These are phyloP conservation scores for Blastomyces silverae DNA, from an alignment of 2,329 filamentous ascomycete species.

Conservation along the genomic window DNA sequence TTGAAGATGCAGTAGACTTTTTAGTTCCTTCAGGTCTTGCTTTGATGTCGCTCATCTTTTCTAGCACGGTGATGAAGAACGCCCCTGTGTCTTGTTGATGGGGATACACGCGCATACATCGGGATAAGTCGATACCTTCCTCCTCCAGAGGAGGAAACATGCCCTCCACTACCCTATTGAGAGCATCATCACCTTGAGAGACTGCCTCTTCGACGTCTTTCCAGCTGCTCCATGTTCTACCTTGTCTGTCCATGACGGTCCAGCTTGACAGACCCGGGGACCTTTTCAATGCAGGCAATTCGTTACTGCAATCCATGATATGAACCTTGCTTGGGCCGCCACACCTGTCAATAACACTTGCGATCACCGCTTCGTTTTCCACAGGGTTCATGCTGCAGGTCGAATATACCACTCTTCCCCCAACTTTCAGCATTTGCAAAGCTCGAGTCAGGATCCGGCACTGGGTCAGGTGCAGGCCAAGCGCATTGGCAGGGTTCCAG, in stretches of 20 bases:
- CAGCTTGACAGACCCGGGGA: constrained; percentile 70
- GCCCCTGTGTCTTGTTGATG: constrained; percentile 94
- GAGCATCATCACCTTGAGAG: constrained; percentile 51
- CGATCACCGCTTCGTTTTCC: constrained; percentile 90
- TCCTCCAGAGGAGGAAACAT: constrained; percentile 71
- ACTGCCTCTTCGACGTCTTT: constrained; percentile 65
- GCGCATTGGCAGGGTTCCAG: constrained; percentile 79
- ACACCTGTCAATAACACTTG: constrained; percentile 80
- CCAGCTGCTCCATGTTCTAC: constrained; percentile 73
- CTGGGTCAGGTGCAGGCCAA: constrained; percentile 83
- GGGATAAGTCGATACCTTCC: constrained; percentile 65
- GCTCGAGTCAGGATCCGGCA: constrained; percentile 83
- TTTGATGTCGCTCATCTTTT: constrained; percentile 83
- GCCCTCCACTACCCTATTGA: constrained; percentile 64
- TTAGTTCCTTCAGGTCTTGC: constrained; percentile 59
- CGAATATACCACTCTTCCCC: constrained; percentile 91
- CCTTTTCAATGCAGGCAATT: constrained; percentile 70
- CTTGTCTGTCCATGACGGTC: constrained; percentile 85
- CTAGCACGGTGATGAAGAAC: constrained; percentile 93
- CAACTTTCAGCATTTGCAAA: constrained; percentile 91
- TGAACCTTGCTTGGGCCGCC: constrained; percentile 75
- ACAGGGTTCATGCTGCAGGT: constrained; percentile 99
- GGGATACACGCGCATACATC: constrained; percentile 89
- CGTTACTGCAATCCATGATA: constrained; percentile 73
- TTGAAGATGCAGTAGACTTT: constrained; percentile 32